Base-by-base conservation (phyloP, 2,329 filamentous ascomycete species). In the Cladosporium velox region DNA sequence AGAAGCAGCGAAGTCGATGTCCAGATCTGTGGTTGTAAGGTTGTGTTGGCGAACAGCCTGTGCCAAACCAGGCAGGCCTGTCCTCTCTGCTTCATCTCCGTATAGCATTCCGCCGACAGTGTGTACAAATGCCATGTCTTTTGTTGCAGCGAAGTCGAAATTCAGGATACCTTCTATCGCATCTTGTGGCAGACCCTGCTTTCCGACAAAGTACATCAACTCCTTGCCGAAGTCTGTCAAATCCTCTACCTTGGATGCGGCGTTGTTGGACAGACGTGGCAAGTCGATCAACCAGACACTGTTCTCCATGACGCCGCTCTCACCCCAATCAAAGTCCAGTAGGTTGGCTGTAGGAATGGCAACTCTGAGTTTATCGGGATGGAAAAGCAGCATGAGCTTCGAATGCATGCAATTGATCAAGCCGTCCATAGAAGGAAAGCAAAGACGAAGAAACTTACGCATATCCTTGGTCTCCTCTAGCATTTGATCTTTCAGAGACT, bases 281-380 rank as follows among this genome's bases (percentile, higher is more conserved):
- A 98, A 85, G 75, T 99, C 95, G 70, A 99, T 93, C n/a, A 98
- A 75, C 75, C 97, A 98, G 8, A 93, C 87, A 72, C 89, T 90
- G 63, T 97, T 97, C 78, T 97, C 93, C 88, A 97, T 91, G 2
- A 88, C 79, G 1, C 91, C 91, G 1, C 84, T 85, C 76, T 96
- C 92, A 11, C 93, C 94, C 93, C 95, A 98, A 75, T 99, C 94
- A 72, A 91, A 92, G 8, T 87, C 84, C 14, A 91, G 88, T 59
- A 97, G 81, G 72, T 99, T 99, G 1, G 93, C 95, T 3, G 90
- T 94, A 0, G 95, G 93, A 1, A 98, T 83, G 1, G 90, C 94
- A 54, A 99, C 84, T 7, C 95, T 87, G 18, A 97, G 78, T 75
- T 93, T 88, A 1, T 80, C 79, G 0, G 85, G 80, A 71, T 92